phyloP scores from a whole-genome alignment of 768 basidiomycete genomes.

The Royoungia palumana region DNA sequence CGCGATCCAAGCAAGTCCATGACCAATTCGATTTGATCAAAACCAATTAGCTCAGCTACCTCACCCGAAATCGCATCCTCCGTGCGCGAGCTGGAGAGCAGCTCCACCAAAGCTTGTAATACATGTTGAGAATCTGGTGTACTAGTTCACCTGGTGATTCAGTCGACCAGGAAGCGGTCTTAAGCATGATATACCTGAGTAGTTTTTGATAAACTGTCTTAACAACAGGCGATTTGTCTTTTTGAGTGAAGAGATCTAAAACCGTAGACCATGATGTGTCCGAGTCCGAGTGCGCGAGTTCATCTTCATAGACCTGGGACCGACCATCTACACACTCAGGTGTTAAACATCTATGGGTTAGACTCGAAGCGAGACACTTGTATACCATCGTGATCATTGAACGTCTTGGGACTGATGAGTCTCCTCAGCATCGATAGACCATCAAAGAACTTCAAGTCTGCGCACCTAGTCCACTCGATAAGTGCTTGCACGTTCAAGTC shows the following conservation, averaged over 20 bases:
- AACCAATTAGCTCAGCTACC: conserved; percentile 77
- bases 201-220: conserved; percentile 10
- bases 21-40: conserved; percentile 77
- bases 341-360: conserved; percentile 2
- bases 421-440: conserved; percentile 13
- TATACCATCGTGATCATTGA: conserved; percentile 18
- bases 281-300: conserved; percentile 4
- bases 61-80: conserved; percentile 77
- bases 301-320: conserved; percentile 8
- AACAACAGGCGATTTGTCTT: not conserved
- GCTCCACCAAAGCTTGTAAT: conserved; percentile 24
- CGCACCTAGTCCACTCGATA: conserved; percentile 26
- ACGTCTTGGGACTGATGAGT: conserved; percentile 14
- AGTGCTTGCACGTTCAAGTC: conserved; percentile 16
- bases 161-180: not conserved
- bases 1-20: conserved; percentile 67
- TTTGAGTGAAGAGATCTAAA: conserved; percentile 28
- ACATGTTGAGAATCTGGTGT: conserved; percentile 6
- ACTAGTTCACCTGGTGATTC: conserved; percentile 12
- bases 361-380: not conserved
- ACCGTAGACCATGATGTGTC: conserved; percentile 30
- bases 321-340: conserved; percentile 12
- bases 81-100: conserved; percentile 47
- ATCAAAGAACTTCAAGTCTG: not conserved
- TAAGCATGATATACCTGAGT: conserved; percentile 13